A percentile compares a stretch with the other conserved stretches of the same genome.
These are phyloP conservation scores for Pichia phayaonensis DNA, from an alignment of 805 yeast species.

Conservation along the genomic window DNA sequence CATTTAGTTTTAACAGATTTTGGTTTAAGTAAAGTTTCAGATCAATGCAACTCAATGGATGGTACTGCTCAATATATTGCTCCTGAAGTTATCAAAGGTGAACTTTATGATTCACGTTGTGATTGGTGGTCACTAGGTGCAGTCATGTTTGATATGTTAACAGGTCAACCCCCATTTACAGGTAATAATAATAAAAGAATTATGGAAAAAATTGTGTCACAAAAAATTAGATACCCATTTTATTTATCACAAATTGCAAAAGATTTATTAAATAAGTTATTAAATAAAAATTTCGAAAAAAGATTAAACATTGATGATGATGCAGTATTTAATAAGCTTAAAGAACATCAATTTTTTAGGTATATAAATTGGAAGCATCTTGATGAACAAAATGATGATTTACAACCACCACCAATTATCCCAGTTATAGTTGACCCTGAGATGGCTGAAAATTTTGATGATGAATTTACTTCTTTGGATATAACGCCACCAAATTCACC, in stretches of 20 bases:
- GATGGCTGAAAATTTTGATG: slow-evolving; percentile 77
- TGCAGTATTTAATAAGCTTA: slow-evolving; percentile 37
- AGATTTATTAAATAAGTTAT: slow-evolving; percentile 56
- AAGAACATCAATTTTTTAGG: slow-evolving; percentile 68
- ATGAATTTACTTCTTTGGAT: slow-evolving; percentile 67
- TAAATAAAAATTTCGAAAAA: slow-evolving; percentile 63
- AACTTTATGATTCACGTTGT: slow-evolving; percentile 67
- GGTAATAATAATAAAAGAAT: slow-evolving; percentile 74
- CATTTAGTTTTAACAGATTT: slow-evolving; percentile 81
- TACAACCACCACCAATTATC: slow-evolving; percentile 75
- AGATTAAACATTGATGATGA: slow-evolving; percentile 53
- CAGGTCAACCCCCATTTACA: slow-evolving; percentile 85
- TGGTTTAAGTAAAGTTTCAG: slow-evolving; percentile 56
- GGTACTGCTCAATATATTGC: slow-evolving; percentile 88
- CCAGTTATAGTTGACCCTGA: slow-evolving; percentile 77
- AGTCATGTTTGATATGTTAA: slow-evolving; percentile 67
- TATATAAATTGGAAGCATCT: slow-evolving; percentile 63
- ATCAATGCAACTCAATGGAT: slow-evolving; percentile 46
- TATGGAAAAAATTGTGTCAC: slow-evolving; percentile 63
- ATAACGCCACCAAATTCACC: slow-evolving; percentile 36
- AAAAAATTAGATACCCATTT: slow-evolving; percentile 62
- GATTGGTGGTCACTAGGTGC: slow-evolving; percentile 95
- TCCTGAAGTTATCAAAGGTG: slow-evolving; percentile 77
- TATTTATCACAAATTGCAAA: slow-evolving; percentile 75
- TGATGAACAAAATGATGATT: slow-evolving; percentile 37